Conservation (phyloP, 192 early-diverging fungal genomes). For the Entophlyctis luteolus region DNA sequence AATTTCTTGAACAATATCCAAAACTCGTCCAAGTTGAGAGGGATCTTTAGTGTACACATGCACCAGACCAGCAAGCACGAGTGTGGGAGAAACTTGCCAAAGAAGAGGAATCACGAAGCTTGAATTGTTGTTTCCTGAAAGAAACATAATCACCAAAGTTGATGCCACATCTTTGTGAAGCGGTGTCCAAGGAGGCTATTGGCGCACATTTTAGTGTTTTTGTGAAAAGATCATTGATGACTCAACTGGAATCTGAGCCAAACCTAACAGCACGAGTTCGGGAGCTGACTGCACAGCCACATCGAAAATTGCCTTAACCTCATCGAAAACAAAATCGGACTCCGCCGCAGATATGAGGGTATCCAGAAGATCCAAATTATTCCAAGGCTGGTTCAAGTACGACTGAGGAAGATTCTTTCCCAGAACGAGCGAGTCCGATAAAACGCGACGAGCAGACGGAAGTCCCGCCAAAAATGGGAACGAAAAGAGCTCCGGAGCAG, state of each 20-base stretch:
- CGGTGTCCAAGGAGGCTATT: conserved; percentile 40
- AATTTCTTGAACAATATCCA: conserved; percentile 77
- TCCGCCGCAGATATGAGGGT: conserved; percentile 52
- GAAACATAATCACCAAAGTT: conserved; percentile 59
- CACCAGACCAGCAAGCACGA: conserved; percentile 62
- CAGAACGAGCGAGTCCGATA: neutral
- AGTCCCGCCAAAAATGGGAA: conserved; percentile 17
- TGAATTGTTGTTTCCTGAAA: conserved; percentile 60
- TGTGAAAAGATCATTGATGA: too few species aligned
- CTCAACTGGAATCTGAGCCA: conserved; percentile 67
- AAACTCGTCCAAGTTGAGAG: conserved; percentile 54
- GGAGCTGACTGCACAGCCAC: conserved; percentile 58
- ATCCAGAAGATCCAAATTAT: conserved; percentile 70
- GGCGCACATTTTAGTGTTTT: too few species aligned
- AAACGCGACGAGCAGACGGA: neutral
- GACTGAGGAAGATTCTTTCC: conserved; percentile 31
- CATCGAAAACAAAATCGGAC: conserved; percentile 39
- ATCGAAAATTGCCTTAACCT: conserved; percentile 64
- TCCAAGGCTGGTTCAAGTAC: conserved; percentile 55
- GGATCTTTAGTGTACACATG: conserved; percentile 73
- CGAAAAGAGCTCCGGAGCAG: conserved; percentile 58
- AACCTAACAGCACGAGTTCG: conserved; percentile 68
- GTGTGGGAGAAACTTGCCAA: conserved; percentile 60
- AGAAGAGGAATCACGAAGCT: conserved; percentile 66
- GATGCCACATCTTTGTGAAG: conserved; percentile 58